phyloP scores from a whole-genome alignment of 441 rosid species.

The Populus hybrid region DNA sequence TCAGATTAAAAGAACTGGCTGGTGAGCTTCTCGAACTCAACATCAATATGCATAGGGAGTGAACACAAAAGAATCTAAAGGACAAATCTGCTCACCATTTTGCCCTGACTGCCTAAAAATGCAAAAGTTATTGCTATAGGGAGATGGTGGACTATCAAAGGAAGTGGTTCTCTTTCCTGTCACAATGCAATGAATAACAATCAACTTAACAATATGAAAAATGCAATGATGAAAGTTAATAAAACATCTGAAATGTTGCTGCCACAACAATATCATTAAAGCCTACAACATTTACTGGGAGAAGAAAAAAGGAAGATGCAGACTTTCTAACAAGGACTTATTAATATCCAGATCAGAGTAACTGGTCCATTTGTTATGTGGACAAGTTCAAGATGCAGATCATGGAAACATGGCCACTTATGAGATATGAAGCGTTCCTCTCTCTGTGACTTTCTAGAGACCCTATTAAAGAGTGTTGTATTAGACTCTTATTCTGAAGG shows the following conservation, averaged over 20 bases:
- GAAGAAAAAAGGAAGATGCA: background rate
- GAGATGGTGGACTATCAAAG: conserved; percentile 86
- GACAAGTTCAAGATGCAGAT: background rate
- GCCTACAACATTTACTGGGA: background rate
- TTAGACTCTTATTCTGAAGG: background rate
- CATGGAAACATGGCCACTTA: background rate
- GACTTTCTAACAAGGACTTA: background rate
- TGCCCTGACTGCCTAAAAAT: conserved; percentile 58
- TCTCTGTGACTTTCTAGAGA: background rate
- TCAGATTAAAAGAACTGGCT: conserved; percentile 14
- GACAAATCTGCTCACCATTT: conserved; percentile 45
- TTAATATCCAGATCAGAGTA: background rate
- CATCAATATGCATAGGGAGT: conserved; percentile 6
- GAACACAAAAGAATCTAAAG: background rate
- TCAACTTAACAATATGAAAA: conserved; percentile 5
- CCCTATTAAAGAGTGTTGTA: background rate
- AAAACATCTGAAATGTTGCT: background rate
- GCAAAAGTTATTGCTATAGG: conserved; percentile 94
- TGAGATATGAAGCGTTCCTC: background rate
- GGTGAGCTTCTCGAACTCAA: background rate
- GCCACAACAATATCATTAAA: background rate
- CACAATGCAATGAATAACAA: conserved; percentile 20
- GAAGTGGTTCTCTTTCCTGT: conserved; percentile 83
- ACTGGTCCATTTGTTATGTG: background rate
- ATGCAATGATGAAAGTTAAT: background rate